Evolutionary conservation across 257 asterid species (phyloP), one percentile per base, ranked within the genome.

Genomic region (Penstemon barbatus): DNA sequence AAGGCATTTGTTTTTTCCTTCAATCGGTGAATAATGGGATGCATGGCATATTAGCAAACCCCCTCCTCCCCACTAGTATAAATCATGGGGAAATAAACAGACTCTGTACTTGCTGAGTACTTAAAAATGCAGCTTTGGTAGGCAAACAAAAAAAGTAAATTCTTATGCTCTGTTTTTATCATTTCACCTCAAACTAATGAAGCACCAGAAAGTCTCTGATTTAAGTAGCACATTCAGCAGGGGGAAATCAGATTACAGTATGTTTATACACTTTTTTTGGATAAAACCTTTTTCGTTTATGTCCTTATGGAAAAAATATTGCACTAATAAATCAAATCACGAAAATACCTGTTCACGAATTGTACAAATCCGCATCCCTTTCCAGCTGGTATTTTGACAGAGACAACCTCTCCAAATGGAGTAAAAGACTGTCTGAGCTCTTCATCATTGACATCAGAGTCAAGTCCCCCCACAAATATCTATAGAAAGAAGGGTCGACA

Each of bases 311-410:
- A 36, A 15, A n/a, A 57, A 51, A 25, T 44, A 52, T 40, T n/a
- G 62, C 11, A 19, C 50, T 52, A 71, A 54, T 7, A 61, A 61
- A 67, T 50, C 53, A 42, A 13, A 64, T 53, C 39, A 69, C 9
- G 15, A 48, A 68, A 57, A 84, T 70, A 90, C 98, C 98, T 81
- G 80, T 77, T 83, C 6, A 73, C 71, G 69, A 80, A 77, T 74
- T 84, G 90, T 58, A 84, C 90, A 78, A 84, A 84, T 54, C 90
- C 90, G 41, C 90, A 84, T 74, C 90, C 85, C 72, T 84, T 84
- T 55, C 87, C 87, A 65, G 83, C 69, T 39, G 90, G 87, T 61
- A 84, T 82, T 75, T 84, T 84, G 59, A 84, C 84, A 38, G 90
- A 84, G 70, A 80, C 72, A 59, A 82, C 80, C 74, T 82, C 84